Percentiles rank a stretch among this genome's conserved stretches.
Conservation (phyloP, 2,329 filamentous ascomycete species). For the Exophiala sp. region DNA sequence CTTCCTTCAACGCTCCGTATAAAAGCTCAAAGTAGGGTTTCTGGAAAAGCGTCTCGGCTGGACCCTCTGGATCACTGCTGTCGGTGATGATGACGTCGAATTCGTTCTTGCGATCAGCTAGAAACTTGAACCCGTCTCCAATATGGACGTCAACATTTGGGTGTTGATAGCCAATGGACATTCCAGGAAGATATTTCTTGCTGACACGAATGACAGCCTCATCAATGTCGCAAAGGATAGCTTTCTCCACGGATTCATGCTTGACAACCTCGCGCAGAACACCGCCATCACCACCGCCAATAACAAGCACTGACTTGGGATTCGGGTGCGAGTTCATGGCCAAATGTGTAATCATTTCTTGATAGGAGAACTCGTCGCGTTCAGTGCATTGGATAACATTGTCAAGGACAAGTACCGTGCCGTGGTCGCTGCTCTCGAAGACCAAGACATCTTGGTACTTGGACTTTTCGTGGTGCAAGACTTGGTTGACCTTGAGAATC, state of each 20-base stretch:
- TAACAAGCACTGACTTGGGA: conserved; percentile 97
- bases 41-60: conserved; percentile 94
- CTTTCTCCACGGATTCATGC: conserved; percentile 95
- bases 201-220: conserved; percentile 98
- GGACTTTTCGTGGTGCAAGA: conserved; percentile 98
- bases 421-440: conserved; percentile 97
- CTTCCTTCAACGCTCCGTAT: conserved; percentile 81
- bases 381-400: conserved; percentile 99
- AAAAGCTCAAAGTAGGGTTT: conserved; percentile 98
- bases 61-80: conserved; percentile 94
- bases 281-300: conserved; percentile 94
- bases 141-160: conserved; percentile 90
- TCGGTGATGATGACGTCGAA: conserved; percentile 99
- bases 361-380: conserved; percentile 93
- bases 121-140: conserved; percentile 98
- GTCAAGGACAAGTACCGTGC: conserved; percentile 93
- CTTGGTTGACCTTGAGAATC: conserved; percentile 96
- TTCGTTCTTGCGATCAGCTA: conserved; percentile 90
- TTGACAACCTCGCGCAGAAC: conserved; percentile 98
- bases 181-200: conserved; percentile 94
- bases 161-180: conserved; percentile 91
- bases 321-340: conserved; percentile 98
- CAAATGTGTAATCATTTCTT: conserved; percentile 99
- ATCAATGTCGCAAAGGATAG: conserved; percentile 96
- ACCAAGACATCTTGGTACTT: conserved; percentile 98